These are phyloP conservation scores for Podospora pseudocomata DNA, from an alignment of 495 filamentous ascomycete species.

Conservation along the genomic window DNA sequence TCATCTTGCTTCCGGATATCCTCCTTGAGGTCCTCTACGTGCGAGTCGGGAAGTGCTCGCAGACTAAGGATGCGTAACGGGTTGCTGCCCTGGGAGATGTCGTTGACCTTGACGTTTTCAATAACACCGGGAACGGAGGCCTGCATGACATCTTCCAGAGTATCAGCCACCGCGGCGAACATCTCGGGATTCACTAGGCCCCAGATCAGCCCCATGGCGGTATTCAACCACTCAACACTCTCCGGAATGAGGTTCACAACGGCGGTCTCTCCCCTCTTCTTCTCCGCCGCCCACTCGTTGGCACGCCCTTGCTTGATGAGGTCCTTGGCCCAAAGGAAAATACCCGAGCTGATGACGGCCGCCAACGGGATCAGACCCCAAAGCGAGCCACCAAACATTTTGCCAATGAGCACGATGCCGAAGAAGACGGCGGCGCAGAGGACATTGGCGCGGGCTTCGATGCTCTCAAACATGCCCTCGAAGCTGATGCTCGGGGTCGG, in stretches of 20 bases:
- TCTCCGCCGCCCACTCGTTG: conserved; percentile 84
- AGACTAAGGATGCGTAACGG: conserved; percentile 86
- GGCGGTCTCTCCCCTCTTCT: conserved; percentile 76
- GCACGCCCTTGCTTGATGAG: conserved; percentile 75
- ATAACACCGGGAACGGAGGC: conserved; percentile 84
- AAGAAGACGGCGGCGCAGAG: conserved; percentile 66
- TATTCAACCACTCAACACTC: conserved; percentile 91
- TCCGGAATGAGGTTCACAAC: conserved; percentile 85
- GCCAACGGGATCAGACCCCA: conserved; percentile 71
- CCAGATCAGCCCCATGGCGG: conserved; percentile 75
- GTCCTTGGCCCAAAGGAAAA: conserved; percentile 87
- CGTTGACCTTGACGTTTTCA: conserved; percentile 92
- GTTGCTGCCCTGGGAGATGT: conserved; percentile 90
- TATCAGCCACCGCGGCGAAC: conserved; percentile 62
- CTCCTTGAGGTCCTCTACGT: conserved; percentile 74
- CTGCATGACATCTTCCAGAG: conserved; percentile 82
- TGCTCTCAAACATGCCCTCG: conserved; percentile 72
- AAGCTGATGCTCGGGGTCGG: conserved; percentile 85
- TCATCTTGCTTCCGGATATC: conserved; percentile 73
- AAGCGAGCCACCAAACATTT: conserved; percentile 71
- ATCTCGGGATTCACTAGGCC: conserved; percentile 90
- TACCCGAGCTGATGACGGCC: conserved; percentile 63
- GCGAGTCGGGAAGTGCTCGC: conserved; percentile 76
- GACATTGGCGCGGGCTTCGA: conserved; percentile 67
- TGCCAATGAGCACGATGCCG: conserved; percentile 69